These are phyloP conservation scores for Volvox reticuliferus DNA, from an alignment of 139 green algal genomes.

Conservation along the genomic window DNA sequence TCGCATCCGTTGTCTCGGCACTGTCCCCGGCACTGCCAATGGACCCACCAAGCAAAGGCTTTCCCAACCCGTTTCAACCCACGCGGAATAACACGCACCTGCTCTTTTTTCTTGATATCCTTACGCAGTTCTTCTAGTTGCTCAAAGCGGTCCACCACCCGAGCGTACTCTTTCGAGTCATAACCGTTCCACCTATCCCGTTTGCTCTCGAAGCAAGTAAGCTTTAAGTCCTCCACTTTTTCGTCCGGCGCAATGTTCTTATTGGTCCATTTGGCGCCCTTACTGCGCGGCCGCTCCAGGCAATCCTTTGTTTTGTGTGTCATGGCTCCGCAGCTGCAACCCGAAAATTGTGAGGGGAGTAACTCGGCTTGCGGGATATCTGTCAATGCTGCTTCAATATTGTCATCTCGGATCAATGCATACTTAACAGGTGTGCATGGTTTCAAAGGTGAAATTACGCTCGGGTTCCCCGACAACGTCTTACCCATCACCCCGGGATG, in stretches of 20 bases:
- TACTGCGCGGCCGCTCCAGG: conserved; percentile 92
- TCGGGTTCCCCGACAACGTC: not conserved
- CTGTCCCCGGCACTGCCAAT: too few species aligned
- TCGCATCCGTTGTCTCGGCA: too few species aligned
- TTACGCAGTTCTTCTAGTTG: conserved; percentile 77
- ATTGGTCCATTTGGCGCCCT: conserved; percentile 91
- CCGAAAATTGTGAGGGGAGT: too few species aligned
- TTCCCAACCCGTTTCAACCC: too few species aligned
- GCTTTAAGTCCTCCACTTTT: conserved; percentile 90
- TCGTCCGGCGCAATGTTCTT: conserved; percentile 97
- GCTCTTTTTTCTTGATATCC: conserved; percentile 81
- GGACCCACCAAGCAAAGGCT: too few species aligned
- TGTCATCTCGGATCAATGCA: too few species aligned
- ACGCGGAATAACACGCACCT: conserved; percentile 12
- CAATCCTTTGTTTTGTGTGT: conserved; percentile 97
- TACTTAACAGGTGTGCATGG: too few species aligned
- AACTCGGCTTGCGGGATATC: too few species aligned
- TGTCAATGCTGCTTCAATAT: too few species aligned
- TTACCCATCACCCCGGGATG: not conserved
- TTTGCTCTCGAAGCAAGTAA: conserved; percentile 92
- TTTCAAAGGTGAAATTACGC: not conserved
- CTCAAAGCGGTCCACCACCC: conserved; percentile 85
- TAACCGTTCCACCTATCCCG: conserved; percentile 96
- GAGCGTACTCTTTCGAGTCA: conserved; percentile 81
- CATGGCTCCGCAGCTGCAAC: conserved; percentile 94